phyloP scores from a whole-genome alignment of 2,329 filamentous ascomycete species.

The Fusarium lyarnte region DNA sequence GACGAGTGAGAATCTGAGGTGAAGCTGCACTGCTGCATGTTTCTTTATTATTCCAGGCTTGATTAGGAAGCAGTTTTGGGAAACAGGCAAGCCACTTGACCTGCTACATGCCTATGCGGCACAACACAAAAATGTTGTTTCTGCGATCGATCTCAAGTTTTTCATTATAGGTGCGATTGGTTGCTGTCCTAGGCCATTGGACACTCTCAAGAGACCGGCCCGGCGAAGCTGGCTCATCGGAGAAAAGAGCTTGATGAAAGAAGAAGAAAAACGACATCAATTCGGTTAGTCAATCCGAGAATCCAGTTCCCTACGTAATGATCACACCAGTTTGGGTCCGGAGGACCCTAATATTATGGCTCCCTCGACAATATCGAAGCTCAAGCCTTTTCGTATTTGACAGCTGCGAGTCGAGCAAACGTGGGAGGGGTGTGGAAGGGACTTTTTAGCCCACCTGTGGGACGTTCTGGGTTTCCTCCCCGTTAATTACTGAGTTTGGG shows the following conservation, averaged over 20 bases:
- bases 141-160: not conserved
- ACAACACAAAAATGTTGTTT: not conserved
- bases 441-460: conserved; percentile 21
- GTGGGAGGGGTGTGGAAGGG: conserved; percentile 5
- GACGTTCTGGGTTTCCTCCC: conserved; percentile 2
- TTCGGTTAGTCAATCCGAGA: not conserved
- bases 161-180: not conserved
- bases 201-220: not conserved
- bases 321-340: not conserved
- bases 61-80: not conserved
- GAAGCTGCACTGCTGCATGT: not conserved
- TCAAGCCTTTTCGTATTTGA: not conserved
- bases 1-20: not conserved
- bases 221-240: not conserved
- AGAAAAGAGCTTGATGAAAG: not conserved
- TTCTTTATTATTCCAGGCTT: not conserved
- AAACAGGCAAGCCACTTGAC: not conserved
- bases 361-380: not conserved
- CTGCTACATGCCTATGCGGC: not conserved
- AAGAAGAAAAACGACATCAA: not conserved
- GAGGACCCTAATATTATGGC: not conserved
- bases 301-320: not conserved
- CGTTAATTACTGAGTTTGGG: not conserved
- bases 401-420: not conserved
- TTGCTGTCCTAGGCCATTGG: not conserved